These are phyloP conservation scores for Sclerotinia sclerotiorum DNA, from an alignment of 2,329 filamentous ascomycete species.

Conservation along the genomic window DNA sequence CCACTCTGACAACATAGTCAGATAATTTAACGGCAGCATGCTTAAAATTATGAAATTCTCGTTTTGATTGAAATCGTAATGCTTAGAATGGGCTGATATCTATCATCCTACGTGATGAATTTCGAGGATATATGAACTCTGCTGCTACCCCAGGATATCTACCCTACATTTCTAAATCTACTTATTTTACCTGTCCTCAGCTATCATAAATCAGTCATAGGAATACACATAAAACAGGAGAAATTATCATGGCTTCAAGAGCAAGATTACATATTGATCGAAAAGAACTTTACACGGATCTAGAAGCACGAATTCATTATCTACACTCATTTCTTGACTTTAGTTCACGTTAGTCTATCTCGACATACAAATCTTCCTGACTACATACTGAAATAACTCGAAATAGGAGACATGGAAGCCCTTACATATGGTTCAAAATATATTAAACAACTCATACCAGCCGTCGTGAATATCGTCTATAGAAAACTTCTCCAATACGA, in stretches of 20 bases:
- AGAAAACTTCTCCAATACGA: slow-evolving; percentile 78
- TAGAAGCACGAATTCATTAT: slow-evolving; percentile 36
- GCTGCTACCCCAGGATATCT: background rate
- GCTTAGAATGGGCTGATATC: slow-evolving; percentile 18
- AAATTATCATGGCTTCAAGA: background rate
- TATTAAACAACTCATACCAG: slow-evolving; percentile 65
- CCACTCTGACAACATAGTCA: slow-evolving; percentile 3
- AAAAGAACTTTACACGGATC: slow-evolving; percentile 30
- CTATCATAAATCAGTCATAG: background rate
- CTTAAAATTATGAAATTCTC: background rate
- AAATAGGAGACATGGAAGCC: slow-evolving; percentile 35
- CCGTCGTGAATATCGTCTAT: slow-evolving; percentile 82
- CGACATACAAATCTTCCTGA: background rate
- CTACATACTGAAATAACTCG: slow-evolving; percentile 27
- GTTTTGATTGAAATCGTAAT: background rate
- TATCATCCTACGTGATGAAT: background rate
- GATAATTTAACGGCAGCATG: background rate
- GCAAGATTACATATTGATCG: slow-evolving; percentile 28
- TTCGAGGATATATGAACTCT: background rate
- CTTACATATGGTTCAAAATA: slow-evolving; percentile 38
- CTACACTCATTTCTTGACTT: slow-evolving; percentile 36
- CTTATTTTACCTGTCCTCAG: too few relatives aligned
- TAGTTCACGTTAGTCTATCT: slow-evolving; percentile 17
- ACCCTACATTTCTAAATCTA: background rate
- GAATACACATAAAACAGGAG: background rate